Percentiles rank a stretch among this genome's conserved stretches.
Evolutionary conservation across 371 early-diverging fungal species (phyloP).

Genomic region (Dinochytrium kinnereticum): DNA sequence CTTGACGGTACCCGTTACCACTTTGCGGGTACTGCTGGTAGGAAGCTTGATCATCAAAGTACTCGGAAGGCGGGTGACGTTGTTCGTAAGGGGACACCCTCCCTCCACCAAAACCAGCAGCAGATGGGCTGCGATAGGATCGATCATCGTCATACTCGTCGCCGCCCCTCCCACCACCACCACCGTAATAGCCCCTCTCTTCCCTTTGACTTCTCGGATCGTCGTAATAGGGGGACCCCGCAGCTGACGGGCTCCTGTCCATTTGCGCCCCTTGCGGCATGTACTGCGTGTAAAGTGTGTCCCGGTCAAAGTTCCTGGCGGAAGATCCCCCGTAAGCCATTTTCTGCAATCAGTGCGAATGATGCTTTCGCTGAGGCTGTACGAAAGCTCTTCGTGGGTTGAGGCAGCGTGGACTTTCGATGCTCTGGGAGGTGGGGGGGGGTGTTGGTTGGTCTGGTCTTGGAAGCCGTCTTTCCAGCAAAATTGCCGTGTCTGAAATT

Average conservation of each 20-base stretch:
- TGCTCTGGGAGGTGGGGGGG: not conserved
- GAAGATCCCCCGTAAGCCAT: not conserved
- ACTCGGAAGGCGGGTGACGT: conserved; percentile 5
- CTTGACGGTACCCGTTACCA: not conserved
- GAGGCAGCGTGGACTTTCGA: too few species aligned
- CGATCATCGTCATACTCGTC: conserved; percentile 4
- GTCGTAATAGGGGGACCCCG: not conserved
- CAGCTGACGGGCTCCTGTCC: not conserved
- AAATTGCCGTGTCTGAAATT: too few species aligned
- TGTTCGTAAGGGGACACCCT: not conserved
- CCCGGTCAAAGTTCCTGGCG: not conserved
- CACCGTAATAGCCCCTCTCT: not conserved
- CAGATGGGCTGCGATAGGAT: not conserved
- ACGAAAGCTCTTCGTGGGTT: too few species aligned
- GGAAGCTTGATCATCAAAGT: not conserved
- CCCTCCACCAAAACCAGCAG: not conserved
- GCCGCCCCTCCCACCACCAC: too few species aligned
- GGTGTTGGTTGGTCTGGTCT: not conserved
- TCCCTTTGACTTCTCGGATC: not conserved
- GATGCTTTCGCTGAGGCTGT: too few species aligned
- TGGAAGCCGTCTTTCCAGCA: not conserved
- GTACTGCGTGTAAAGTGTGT: conserved; percentile 7
- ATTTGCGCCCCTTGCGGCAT: not conserved
- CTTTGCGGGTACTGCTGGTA: not conserved
- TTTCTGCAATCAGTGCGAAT: not conserved